Conservation (phyloP, 2,329 filamentous ascomycete genomes). For the Elsinoe batatas region DNA sequence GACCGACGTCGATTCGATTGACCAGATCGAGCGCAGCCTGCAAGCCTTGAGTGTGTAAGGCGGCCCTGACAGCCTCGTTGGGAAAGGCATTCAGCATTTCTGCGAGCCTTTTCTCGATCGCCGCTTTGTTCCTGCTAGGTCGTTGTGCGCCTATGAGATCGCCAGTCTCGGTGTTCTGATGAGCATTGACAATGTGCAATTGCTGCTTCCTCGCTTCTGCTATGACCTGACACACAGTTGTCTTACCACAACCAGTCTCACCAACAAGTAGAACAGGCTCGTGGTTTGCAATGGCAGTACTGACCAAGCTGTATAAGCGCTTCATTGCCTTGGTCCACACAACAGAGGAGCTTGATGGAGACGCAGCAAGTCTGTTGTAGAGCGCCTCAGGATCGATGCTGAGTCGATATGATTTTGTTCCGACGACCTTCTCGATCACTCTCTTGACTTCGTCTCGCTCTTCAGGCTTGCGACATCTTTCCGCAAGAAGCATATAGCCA, state of each 20-base stretch:
- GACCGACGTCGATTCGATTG: constrained; percentile 11
- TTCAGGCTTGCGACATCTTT: constrained; percentile 83
- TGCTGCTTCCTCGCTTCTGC: constrained; percentile 68
- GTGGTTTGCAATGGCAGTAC: constrained; percentile 73
- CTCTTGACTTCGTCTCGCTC: constrained; percentile 76
- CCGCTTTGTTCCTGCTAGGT: constrained; percentile 74
- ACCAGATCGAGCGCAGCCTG: constrained; percentile 39
- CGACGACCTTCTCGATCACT: constrained; percentile 85
- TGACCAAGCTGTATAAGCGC: constrained; percentile 80
- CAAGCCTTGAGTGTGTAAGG: constrained; percentile 21
- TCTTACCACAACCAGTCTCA: constrained; percentile 97
- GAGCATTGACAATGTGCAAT: constrained; percentile 87
- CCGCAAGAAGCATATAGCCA: constrained; percentile 91
- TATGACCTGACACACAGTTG: constrained; percentile 85
- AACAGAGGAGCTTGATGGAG: constrained; percentile 48
- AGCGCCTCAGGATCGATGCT: constrained; percentile 63
- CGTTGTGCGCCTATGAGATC: constrained; percentile 94
- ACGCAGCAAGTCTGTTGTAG: constrained; percentile 47
- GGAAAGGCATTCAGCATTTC: constrained; percentile 41
- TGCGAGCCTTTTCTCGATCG: constrained; percentile 57
- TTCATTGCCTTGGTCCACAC: constrained; percentile 97
- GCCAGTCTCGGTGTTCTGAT: constrained; percentile 95
- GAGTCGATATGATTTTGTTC: constrained; percentile 46
- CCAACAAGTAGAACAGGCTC: constrained; percentile 92
- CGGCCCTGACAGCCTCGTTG: constrained; percentile 15